phyloP scores from a whole-genome alignment of 2,329 filamentous ascomycete species.

The Cytospora chrysosperma region DNA sequence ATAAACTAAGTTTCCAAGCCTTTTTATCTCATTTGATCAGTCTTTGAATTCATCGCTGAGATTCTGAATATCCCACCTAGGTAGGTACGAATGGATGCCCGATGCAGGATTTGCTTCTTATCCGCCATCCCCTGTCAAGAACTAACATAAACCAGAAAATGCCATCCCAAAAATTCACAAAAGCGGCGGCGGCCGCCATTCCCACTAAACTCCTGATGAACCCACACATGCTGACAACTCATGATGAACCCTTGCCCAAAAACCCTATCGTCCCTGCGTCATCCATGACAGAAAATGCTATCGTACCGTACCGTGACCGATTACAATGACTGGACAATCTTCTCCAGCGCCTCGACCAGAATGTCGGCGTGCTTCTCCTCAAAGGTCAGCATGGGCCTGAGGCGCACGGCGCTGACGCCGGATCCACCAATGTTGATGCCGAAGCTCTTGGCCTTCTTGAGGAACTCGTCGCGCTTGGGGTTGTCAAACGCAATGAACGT shows the following conservation, averaged over 20 bases:
- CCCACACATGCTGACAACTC: slow-evolving; percentile 15
- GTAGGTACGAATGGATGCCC: background rate
- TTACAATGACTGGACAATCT: slow-evolving; percentile 55
- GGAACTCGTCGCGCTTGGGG: slow-evolving; percentile 74
- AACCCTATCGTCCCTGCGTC: background rate
- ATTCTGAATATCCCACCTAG: background rate
- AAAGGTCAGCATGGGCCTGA: slow-evolving; percentile 90
- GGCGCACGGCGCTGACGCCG: slow-evolving; percentile 70
- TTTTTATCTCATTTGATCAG: background rate
- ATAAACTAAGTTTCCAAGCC: background rate
- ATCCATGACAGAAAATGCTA: background rate
- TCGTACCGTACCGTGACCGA: background rate
- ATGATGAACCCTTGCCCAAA: background rate
- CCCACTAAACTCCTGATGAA: slow-evolving; percentile 15
- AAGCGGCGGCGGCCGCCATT: background rate
- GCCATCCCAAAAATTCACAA: background rate
- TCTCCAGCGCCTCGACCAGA: slow-evolving; percentile 75
- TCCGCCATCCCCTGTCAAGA: background rate
- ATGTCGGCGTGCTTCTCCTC: slow-evolving; percentile 89
- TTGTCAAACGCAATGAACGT: slow-evolving; percentile 94
- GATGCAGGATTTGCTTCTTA: background rate
- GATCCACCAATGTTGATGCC: slow-evolving; percentile 88
- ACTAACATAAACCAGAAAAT: background rate
- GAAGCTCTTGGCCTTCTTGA: slow-evolving; percentile 73
- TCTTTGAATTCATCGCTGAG: background rate